Evolutionary conservation across 179 eudicot genomes (phyloP), one percentile per base, ranked within the genome.

Genomic region (Patellifolia procumbens): DNA sequence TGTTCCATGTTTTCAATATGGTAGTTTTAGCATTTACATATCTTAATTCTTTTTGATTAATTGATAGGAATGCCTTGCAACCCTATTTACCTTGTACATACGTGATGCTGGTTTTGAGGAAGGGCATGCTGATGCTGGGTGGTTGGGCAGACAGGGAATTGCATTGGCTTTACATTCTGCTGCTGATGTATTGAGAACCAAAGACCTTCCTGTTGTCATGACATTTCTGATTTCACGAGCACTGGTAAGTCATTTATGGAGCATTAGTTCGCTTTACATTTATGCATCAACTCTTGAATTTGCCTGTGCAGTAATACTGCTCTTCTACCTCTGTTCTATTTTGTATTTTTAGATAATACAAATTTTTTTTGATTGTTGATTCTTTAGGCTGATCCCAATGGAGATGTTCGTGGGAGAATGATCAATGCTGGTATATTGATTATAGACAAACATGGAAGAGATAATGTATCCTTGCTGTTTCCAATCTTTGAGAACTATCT

Each of bases 371-470:
- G 76, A 20, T 68, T 76, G 31, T 73, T 76, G 69, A 39, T 82
- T 77, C 52, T 85, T 76, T 88, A 96, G 99, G 99, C 98, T 87
- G 99, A 96, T 85, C 78, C 83, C 58, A 93, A 93, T 83, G 86
- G 87, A 62, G 98, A 96, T 90, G 98, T 93, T 80, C 91, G 99
- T 65, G 99, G 92, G 70, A 88, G 99, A 85, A 96, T 96, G 99
- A 87, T 96, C 75, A 89, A 93, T 91, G 99, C 97, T 81, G 99
- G 99, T 63, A 90, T 96, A 69, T 70, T 88, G 86, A 93, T 93
- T 63, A 93, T 96, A 76, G 99, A 96, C 80, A 96, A 88, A 81
- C 99, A 96, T 81, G 99, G 99, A 69, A 87, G 74, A 83, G 95
- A 93, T 63, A 96, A 90, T 45, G 98, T 96, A 35, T 75, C 98